Conservation (phyloP, 2,329 filamentous ascomycete species). For the Scytalidium lignicola region DNA sequence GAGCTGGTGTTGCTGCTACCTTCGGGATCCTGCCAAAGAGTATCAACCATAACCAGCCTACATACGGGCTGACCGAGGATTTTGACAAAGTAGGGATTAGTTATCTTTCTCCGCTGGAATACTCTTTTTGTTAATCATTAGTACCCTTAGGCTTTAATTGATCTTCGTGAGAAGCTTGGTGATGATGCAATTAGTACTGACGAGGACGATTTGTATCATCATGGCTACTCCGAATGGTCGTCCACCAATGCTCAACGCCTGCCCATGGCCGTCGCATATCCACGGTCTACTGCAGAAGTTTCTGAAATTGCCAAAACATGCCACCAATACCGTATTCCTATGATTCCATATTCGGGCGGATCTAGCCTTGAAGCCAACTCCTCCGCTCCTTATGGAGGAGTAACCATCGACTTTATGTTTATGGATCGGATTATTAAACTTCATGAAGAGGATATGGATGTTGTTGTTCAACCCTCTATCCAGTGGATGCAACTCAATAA, state of each 20-base stretch:
- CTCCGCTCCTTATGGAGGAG: slow-evolving; percentile 68
- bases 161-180: too few species aligned
- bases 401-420: slow-evolving; percentile 80
- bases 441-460: slow-evolving; percentile 83
- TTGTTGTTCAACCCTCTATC: slow-evolving; percentile 84
- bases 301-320: slow-evolving; percentile 62
- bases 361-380: slow-evolving; percentile 84
- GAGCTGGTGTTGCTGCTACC: too few species aligned
- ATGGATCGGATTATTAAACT: slow-evolving; percentile 80
- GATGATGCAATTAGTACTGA: slow-evolving; percentile 58
- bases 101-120: too few species aligned
- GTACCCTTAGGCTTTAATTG: too few species aligned
- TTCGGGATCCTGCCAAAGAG: too few species aligned
- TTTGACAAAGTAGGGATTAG: too few species aligned
- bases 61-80: too few species aligned
- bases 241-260: slow-evolving; percentile 52
- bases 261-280: slow-evolving; percentile 59
- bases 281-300: slow-evolving; percentile 56
- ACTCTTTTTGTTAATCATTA: too few species aligned
- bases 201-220: slow-evolving; percentile 51
- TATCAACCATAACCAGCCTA: too few species aligned
- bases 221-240: slow-evolving; percentile 63
- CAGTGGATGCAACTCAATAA: slow-evolving; percentile 79
- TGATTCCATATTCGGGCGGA: slow-evolving; percentile 71
- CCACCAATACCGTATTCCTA: slow-evolving; percentile 70